Evolutionary conservation across 2,329 filamentous ascomycete genomes (phyloP), one percentile per base, ranked within the genome.

Genomic region (Clonostachys solani): DNA sequence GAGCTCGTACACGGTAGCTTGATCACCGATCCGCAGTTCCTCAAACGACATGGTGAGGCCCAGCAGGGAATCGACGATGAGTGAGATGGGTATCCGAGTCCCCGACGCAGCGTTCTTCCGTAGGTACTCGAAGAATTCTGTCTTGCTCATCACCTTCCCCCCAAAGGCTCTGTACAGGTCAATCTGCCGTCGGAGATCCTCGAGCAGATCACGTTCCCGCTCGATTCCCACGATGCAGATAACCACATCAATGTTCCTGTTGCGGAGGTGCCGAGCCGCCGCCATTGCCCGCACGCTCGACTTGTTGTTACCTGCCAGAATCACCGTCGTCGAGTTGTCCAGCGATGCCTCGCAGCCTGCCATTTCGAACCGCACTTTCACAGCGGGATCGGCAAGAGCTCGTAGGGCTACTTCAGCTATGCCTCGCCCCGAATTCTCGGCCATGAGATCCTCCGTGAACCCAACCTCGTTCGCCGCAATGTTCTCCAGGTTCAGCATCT

Each of bases 231-330:
- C 83, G 8, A 97, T 77, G 50, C 90, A 94, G 7, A 96, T 77
- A 42, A 95, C 80, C 36, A 95, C 84, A 47, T 89, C 86, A 47
- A 89, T 73, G 17, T 88, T 87, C 53, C 92, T 88, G 60, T 92
- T 92, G 45, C 89, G 83, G 9, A 97, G 78, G 63, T 97, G 92
- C 5, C 94, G 83, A 29, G 86, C 91, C 5, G 91, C 91, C 13
- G 90, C 88, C 46, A 97, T 77, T 4, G 91, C 90, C 49, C 92
- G 80, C 36, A 89, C 85, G 37, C 92, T 92, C 1, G 86, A 91
- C 54, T 90, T 90, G 65, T 96, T 92, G 64, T 96, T 97, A n/a
- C 94, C 92, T 0, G 89, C 92, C n/a, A 97, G 75, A 7, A 97
- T 81, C 18, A 95, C 83, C 33, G 83, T 70, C 1, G 75, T 73